A percentile compares a stretch with the other conserved stretches of the same genome.
These are phyloP conservation scores for Coemansia sp. DNA, from an alignment of 192 early-diverging fungal species.

Conservation along the genomic window DNA sequence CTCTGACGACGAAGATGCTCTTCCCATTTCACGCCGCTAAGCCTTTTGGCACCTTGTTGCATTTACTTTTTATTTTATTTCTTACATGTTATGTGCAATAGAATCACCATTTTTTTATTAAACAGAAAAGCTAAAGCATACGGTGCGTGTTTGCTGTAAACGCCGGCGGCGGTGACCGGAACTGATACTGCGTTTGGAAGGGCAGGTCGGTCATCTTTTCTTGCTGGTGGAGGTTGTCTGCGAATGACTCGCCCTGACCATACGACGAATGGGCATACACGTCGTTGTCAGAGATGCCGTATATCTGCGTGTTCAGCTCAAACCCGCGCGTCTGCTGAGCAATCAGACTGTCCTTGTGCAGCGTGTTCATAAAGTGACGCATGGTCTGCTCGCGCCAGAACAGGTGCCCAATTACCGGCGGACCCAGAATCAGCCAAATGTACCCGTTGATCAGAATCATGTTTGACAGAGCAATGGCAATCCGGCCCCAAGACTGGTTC, in stretches of 20 bases:
- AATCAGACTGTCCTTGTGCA: constrained; percentile 45
- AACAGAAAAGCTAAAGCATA: constrained; percentile 5
- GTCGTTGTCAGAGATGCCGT: constrained; percentile 27
- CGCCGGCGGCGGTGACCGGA: not conserved
- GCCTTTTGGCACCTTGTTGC: not conserved
- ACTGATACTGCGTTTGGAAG: constrained; percentile 10
- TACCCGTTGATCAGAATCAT: constrained; percentile 39
- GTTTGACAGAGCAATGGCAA: constrained; percentile 32
- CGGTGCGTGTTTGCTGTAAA: not conserved
- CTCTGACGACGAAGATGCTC: constrained; percentile 21
- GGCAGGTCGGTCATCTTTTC: constrained; percentile 6
- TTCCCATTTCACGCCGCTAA: constrained; percentile 15
- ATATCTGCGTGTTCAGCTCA: constrained; percentile 26
- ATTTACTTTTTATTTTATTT: not conserved
- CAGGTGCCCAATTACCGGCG: constrained; percentile 39
- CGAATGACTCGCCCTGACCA: constrained; percentile 14
- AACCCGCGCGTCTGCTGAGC: constrained; percentile 40
- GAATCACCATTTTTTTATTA: not conserved
- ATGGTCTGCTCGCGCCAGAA: constrained; percentile 48
- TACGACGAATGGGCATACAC: constrained; percentile 19
- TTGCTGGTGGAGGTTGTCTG: constrained; percentile 5
- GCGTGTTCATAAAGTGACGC: constrained; percentile 47
- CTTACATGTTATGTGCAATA: not conserved
- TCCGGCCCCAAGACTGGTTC: constrained; percentile 41
- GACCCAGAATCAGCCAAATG: constrained; percentile 43